Percentiles rank a stretch among this genome's conserved stretches.
Conservation (phyloP, 352 stramenopile species). For the Phytophthora nicotianae region DNA sequence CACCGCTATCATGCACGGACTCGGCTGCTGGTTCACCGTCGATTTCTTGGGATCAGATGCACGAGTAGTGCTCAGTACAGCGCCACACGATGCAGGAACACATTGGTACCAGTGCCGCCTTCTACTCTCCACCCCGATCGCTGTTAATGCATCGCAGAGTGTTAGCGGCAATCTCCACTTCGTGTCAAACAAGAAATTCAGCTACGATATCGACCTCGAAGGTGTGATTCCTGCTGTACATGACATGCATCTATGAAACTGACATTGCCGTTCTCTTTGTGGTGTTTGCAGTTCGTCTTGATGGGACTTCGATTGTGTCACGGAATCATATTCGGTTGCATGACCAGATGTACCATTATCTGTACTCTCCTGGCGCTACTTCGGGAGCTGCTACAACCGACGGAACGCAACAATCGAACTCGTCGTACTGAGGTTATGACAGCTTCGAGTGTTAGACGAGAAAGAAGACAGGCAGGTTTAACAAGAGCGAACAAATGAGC, state of each 20-base stretch:
- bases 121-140: constrained; percentile 89
- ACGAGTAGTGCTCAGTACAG: constrained; percentile 88
- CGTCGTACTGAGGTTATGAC: constrained; percentile 24
- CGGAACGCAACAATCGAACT: constrained; percentile 14
- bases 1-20: constrained; percentile 94
- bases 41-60: constrained; percentile 94
- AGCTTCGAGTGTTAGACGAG: not conserved
- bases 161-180: constrained; percentile 92
- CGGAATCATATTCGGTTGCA: constrained; percentile 91
- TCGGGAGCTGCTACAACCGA: constrained; percentile 16
- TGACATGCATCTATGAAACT: constrained; percentile 1
- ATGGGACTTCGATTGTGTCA: constrained; percentile 87
- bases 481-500: constrained; percentile 22
- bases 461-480: constrained; percentile 13
- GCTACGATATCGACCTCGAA: constrained; percentile 94
- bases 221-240: constrained; percentile 27
- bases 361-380: constrained; percentile 52
- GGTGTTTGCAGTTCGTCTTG: constrained; percentile 70
- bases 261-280: constrained; percentile 6
- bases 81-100: constrained; percentile 68
- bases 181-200: constrained; percentile 95
- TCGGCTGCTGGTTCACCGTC: constrained; percentile 99
- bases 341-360: constrained; percentile 96
- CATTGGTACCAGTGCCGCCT: constrained; percentile 95
- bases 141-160: constrained; percentile 90